Base-by-base conservation (phyloP, 352 stramenopile genomes). In the Phytophthora crassamura region DNA sequence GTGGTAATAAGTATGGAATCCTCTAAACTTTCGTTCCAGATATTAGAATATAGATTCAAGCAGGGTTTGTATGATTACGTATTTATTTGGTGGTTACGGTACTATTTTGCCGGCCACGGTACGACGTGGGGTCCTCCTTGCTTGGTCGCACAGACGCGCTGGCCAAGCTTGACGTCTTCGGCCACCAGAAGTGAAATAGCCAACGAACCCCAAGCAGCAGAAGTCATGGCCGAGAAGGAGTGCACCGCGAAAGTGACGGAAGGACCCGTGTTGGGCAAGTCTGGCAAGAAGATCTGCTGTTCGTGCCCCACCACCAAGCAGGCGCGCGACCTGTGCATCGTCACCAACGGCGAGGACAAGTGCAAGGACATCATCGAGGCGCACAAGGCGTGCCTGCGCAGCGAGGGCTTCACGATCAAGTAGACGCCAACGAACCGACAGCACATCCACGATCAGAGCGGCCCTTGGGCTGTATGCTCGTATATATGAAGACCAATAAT, bases 251-350 rank as follows among this genome's bases (percentile, higher is more conserved):
- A 72, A 43, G 57, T 74, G 45, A 42, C 55, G 11, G 53, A 74
- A 5, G 58, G 59, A 2, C 86, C 84, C 1, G 73, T 92, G 55
- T 48, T 97, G 25, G 89, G 89, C 65, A 99, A 99, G 81, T 98
- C 94, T 0, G 95, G 96, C 64, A 99, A 98, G 81, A 98, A 98
- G 78, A 99, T 99, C 64, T 99, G 97, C 80, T 99, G 97, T 77
- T 98, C 93, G 47, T 99, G 97, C 69, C 97, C 97, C 16, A 97
- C 98, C 25, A 99, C 96, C 30, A 99, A 99, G 78, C 80, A 97
- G 72, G 91, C 78, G 56, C 88, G 94, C 42, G 94, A 98, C 65
- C 64, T 97, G 55, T 98, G 94, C 79, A 85, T 98, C 50, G 78
- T 98, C 49, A 90, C 67, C 59, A 97, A 98, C 72, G 94, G 94